Evolutionary conservation across 148 eudicot species (phyloP).

Genomic region (Fallopia convolvulus): DNA sequence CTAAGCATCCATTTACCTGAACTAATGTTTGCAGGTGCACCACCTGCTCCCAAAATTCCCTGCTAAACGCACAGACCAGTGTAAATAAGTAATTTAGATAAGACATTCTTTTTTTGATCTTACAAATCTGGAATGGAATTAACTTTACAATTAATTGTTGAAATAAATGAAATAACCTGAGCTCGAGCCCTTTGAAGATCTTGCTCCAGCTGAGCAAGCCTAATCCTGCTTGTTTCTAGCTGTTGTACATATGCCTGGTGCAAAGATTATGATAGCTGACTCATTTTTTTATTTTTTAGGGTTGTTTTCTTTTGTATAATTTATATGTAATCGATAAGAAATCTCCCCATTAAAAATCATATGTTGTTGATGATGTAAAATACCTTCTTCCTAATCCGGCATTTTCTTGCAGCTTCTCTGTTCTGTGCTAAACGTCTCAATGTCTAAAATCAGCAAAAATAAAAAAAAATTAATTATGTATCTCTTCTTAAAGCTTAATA

Average conservation of each 20-base stretch:
- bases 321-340: no score
- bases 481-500: neutral
- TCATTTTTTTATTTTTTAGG: no score
- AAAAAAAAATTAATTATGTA: no score
- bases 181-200: constrained; percentile 80
- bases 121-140: no score
- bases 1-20: constrained; percentile 40
- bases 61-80: neutral
- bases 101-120: neutral
- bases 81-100: neutral
- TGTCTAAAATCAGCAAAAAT: constrained; percentile 31
- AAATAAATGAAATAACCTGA: constrained; percentile 32
- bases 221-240: constrained; percentile 81
- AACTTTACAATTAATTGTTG: neutral
- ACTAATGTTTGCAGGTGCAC: constrained; percentile 50
- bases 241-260: constrained; percentile 82
- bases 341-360: no score
- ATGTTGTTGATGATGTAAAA: neutral
- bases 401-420: constrained; percentile 94
- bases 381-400: constrained; percentile 45
- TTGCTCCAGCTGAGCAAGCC: constrained; percentile 78
- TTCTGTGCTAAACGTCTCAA: constrained; percentile 93
- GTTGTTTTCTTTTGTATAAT: no score
- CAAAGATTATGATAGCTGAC: neutral
- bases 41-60: constrained; percentile 17